Evolutionary conservation across 225 moss, liverwort and hornwort species (phyloP), one percentile per base, ranked within the genome.

Genomic region (Physcomitrium patens): DNA sequence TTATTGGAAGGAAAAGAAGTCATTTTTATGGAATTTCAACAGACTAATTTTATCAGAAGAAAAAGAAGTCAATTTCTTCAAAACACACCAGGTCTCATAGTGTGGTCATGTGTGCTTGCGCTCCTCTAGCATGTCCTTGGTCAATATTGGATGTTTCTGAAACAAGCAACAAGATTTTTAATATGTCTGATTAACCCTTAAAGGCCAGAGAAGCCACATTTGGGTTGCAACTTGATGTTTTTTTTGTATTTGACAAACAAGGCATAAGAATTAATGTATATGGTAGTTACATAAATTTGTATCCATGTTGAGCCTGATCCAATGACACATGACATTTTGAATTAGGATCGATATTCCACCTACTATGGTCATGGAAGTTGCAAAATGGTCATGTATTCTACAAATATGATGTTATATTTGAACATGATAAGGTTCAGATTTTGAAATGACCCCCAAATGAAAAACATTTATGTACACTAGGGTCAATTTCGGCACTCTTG

Each of bases 81-180:
- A 77, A 41, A 54, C 69, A 61, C 67, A 84, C 84, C 84, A 84
- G 82, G 76, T 81, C 81, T 72, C 80, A 84, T 68, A 94, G 81
- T 64, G 92, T 85, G 73, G 92, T 94, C 65, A 94, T 24, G 91
- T 88, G 54, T 92, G 91, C 75, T 90, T 91, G 17, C 90, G 91
- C 82, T 97, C 92, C 82, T 91, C 80, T 70, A 97, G 65, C 96
- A 97, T 97, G 67, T 97, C 96, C 82, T 97, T 90, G 23, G 96
- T 97, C 84, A 94, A 89, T 68, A 90, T 43, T 54, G 92, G 96
- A 48, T 83, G 62, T 83, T 86, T 92, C 96, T 96, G 88, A 48
- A 70, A 52, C 1, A 43, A 54, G 53, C 10, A 55, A 70, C 31
- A 45, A 59, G 17, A 72, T 31, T 53, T 51, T 76, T 18, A 28